A percentile compares a stretch with the other conserved stretches of the same genome.
Conservation (phyloP, 2,329 filamentous ascomycete species). For the Aspergillus pseudonomiae region DNA sequence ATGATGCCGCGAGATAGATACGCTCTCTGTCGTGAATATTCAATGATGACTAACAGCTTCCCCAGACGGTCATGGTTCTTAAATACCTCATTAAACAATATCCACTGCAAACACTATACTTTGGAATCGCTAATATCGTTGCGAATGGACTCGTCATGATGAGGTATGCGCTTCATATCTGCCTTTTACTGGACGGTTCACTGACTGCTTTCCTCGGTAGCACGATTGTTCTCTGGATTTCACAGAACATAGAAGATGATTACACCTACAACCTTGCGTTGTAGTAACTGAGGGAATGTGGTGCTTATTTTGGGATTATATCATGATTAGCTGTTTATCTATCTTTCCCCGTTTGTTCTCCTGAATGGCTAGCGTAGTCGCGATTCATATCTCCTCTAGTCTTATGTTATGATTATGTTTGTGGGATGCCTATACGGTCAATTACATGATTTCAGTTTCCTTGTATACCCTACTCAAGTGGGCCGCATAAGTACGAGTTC, state of each 20-base stretch:
- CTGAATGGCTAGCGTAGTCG: slow-evolving; percentile 6
- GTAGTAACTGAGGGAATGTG: slow-evolving; percentile 35
- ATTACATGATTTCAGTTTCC: not conserved
- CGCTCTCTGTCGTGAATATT: not conserved
- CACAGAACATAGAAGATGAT: slow-evolving; percentile 73
- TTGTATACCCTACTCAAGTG: not conserved
- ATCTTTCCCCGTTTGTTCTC: slow-evolving; percentile 1
- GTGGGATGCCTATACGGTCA: not conserved
- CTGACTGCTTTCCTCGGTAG: slow-evolving; percentile 43
- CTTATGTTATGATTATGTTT: slow-evolving; percentile 5
- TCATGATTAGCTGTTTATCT: not conserved
- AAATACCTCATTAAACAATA: slow-evolving; percentile 67
- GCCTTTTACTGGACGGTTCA: not conserved
- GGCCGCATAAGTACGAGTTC: not conserved
- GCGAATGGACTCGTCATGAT: slow-evolving; percentile 68
- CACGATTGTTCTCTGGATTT: slow-evolving; percentile 68
- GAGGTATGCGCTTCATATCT: slow-evolving; percentile 53
- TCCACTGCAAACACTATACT: slow-evolving; percentile 64
- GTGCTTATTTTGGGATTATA: not conserved
- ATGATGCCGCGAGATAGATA: not conserved
- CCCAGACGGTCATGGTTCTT: slow-evolving; percentile 64
- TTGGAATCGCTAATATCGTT: slow-evolving; percentile 68
- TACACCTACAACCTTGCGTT: slow-evolving; percentile 71
- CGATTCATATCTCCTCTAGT: slow-evolving; percentile 6
- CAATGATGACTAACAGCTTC: slow-evolving; percentile 12